A percentile compares a stretch with the other conserved stretches of the same genome.
Conservation (phyloP, 2,329 filamentous ascomycete genomes). For the Epichloe typhina region DNA sequence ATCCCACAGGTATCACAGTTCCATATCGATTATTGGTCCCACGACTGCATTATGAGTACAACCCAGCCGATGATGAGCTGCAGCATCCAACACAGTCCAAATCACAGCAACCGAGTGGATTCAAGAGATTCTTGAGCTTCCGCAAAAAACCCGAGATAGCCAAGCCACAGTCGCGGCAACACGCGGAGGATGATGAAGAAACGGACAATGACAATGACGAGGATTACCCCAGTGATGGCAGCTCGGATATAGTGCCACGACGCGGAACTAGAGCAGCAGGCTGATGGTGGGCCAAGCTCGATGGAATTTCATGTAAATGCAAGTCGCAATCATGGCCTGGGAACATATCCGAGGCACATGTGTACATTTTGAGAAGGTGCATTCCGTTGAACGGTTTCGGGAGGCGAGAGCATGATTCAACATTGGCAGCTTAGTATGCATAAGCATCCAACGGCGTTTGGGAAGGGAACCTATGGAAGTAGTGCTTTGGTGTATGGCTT, state of each 20-base stretch:
- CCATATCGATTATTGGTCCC: conserved; percentile 83
- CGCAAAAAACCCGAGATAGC: conserved; percentile 21
- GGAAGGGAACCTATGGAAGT: neutral
- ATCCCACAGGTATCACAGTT: conserved; percentile 76
- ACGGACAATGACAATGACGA: conserved; percentile 14
- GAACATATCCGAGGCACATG: too few species aligned
- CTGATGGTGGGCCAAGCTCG: neutral
- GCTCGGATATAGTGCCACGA: conserved; percentile 4
- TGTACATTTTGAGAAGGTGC: neutral
- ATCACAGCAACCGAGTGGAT: conserved; percentile 21
- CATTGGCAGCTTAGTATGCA: neutral
- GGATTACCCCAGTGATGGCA: conserved; percentile 6
- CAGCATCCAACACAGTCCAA: conserved; percentile 6
- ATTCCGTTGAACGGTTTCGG: neutral
- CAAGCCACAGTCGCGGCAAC: conserved; percentile 3
- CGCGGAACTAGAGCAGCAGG: neutral
- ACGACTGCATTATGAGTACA: conserved; percentile 50
- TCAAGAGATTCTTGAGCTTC: conserved; percentile 34
- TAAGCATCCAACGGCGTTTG: conserved; percentile 1
- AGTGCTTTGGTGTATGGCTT: neutral
- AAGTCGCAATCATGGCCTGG: too few species aligned
- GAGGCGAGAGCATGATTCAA: neutral
- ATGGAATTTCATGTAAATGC: neutral
- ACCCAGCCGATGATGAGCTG: conserved; percentile 25
- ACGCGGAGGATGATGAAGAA: conserved; percentile 12